Percentiles rank a stretch among this genome's conserved stretches.
These are phyloP conservation scores for Avena insularis DNA, from an alignment of 176 grass and related monocot species.

Conservation along the genomic window DNA sequence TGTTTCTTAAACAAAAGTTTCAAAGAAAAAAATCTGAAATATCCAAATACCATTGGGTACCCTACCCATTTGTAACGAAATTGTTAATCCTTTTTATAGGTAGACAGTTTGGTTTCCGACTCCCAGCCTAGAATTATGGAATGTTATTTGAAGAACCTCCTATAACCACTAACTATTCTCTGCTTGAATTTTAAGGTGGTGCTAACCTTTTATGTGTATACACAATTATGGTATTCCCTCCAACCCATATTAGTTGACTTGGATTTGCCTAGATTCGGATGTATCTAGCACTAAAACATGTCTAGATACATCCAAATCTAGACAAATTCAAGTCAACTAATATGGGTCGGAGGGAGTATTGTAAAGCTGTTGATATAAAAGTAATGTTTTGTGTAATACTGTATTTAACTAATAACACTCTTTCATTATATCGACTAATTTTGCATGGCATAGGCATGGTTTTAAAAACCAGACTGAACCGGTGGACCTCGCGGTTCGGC, in stretches of 20 bases:
- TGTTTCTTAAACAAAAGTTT: neutral
- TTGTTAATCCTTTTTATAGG: neutral
- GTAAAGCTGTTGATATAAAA: neutral
- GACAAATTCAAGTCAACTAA: no score
- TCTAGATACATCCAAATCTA: no score
- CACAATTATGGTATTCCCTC: neutral
- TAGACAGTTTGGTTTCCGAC: neutral
- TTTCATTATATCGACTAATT: slow-evolving; percentile 9
- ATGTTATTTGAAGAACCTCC: neutral
- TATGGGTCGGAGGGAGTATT: no score
- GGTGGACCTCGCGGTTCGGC: no score
- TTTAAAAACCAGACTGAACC: no score
- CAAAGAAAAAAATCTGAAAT: neutral
- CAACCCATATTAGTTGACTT: no score
- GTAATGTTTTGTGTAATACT: neutral
- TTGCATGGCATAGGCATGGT: neutral
- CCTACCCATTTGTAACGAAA: neutral
- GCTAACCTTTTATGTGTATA: neutral
- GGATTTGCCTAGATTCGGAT: no score
- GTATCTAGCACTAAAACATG: no score
- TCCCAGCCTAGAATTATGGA: neutral
- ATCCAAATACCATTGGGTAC: neutral
- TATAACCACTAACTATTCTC: neutral
- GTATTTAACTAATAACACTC: neutral
- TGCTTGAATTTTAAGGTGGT: neutral